phyloP scores from a whole-genome alignment of 495 filamentous ascomycete species.

The Pseudevernia furfuracea region DNA sequence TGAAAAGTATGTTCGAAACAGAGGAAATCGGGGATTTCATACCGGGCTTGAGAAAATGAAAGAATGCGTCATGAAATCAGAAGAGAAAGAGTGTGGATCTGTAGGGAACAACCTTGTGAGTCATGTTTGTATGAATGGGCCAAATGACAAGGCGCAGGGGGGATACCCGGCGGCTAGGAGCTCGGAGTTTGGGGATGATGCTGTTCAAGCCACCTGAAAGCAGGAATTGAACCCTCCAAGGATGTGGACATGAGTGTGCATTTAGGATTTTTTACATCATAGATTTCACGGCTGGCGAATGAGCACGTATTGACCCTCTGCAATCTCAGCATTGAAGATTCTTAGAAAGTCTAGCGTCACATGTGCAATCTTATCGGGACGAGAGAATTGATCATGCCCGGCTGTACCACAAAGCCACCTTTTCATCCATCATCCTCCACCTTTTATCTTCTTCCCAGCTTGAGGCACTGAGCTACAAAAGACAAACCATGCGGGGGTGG shows the following conservation, averaged over 20 bases:
- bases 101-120: background rate
- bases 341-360: too few species aligned
- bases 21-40: background rate
- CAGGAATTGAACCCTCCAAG: background rate
- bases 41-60: slow-evolving; percentile 7
- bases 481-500: too few species aligned
- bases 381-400: too few species aligned
- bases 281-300: background rate
- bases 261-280: background rate
- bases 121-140: background rate
- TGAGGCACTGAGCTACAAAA: too few species aligned
- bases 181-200: background rate
- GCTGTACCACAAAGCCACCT: too few species aligned
- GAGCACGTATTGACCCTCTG: background rate
- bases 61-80: background rate
- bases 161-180: background rate
- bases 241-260: background rate
- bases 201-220: background rate
- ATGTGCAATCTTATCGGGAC: too few species aligned
- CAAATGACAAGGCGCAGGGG: background rate
- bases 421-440: too few species aligned
- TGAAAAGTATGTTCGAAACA: slow-evolving; percentile 1
- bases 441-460: too few species aligned
- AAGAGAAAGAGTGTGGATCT: background rate
- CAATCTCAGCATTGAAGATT: too few species aligned